Evolutionary conservation across 1,284 basidiomycete species (phyloP), one percentile per base, ranked within the genome.

Genomic region (Entoloma clypeatum): DNA sequence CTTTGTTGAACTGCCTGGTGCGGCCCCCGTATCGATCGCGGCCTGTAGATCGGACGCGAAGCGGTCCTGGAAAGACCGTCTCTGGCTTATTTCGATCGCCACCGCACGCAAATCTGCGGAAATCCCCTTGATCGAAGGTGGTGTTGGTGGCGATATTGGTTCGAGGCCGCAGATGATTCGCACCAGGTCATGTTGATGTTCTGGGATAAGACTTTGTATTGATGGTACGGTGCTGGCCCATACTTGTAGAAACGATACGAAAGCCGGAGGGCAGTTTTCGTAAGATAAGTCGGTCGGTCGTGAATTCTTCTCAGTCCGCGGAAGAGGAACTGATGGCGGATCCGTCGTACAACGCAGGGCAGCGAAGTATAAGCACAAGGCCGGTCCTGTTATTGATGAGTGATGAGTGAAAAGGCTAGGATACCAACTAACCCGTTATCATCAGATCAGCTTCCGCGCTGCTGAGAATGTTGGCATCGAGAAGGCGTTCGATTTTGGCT

Each of bases 361-460:
- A 7, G 79, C 79, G 58, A 83, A 85, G 61, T 79, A 85, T 0
- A 86, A 64, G 45, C 78, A 79, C 16, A 86, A 59, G 0, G 80
- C 78, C 19, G 82, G 82, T 0, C 80, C 81, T 76, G 11, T 39
- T 14, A 41, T 36, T 11, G 10, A 30, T 28, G n/a, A 18, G 35
- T 16, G 23, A 33, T 39, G 33, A 11, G n/a, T 8, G 18, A 44
- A 9, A 18, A 10, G 17, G 16, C 11, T 30, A 36, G 27, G 18
- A 26, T 26, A 17, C 1, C 29, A 23, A 59, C 75, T 47, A 37
- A 80, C 86, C 86, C 54, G 83, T 83, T 40, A 88, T 81, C 83
- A 88, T 87, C 24, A 91, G 61, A 64, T 91, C 86, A 0, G 70
- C 75, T 61, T 87, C 82, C 21, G 86, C 86, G 43, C 80, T 83